A percentile compares a stretch with the other conserved stretches of the same genome.
phyloP scores from a whole-genome alignment of 495 filamentous ascomycete species.

The Lentithecium fluviatile region DNA sequence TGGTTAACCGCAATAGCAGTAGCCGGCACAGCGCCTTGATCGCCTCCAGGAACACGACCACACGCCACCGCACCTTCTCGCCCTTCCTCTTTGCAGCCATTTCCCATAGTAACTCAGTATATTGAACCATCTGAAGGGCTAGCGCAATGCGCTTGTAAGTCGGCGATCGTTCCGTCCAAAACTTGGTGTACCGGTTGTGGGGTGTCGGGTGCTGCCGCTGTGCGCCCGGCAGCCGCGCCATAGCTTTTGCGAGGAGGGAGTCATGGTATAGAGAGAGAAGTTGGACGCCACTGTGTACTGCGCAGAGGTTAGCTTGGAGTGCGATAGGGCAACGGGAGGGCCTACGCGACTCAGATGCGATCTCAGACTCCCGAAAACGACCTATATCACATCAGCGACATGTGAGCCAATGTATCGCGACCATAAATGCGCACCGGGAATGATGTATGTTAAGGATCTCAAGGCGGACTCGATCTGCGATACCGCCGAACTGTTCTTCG shows the following conservation, averaged over 20 bases:
- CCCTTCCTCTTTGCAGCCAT: constrained; percentile 81
- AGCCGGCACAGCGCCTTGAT: constrained; percentile 86
- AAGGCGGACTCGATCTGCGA: constrained; percentile 90
- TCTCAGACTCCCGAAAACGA: constrained; percentile 88
- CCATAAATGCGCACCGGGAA: constrained; percentile 64
- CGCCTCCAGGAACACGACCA: constrained; percentile 81
- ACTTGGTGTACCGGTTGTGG: constrained; percentile 86
- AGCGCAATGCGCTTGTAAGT: constrained; percentile 76
- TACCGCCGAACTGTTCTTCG: constrained; percentile 87
- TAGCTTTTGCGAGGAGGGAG: constrained; percentile 71
- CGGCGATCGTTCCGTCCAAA: constrained; percentile 74
- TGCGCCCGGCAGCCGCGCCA: constrained; percentile 48
- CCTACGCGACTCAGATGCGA: constrained; percentile 82
- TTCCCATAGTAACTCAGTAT: constrained; percentile 86
- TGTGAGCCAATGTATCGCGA: neutral
- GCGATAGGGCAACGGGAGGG: constrained; percentile 8
- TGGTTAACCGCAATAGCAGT: constrained; percentile 78
- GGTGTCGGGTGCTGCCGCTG: constrained; percentile 58
- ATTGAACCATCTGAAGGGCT: constrained; percentile 82
- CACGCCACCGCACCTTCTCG: constrained; percentile 81
- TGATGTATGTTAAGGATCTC: constrained; percentile 89
- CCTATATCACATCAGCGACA: constrained; percentile 51
- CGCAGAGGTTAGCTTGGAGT: constrained; percentile 6
- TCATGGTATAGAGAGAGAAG: constrained; percentile 94
- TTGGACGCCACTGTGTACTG: constrained; percentile 81